Evolutionary conservation across 164 flowering plant genomes (phyloP).

Genomic region (Chloranthus sessilifolius): DNA sequence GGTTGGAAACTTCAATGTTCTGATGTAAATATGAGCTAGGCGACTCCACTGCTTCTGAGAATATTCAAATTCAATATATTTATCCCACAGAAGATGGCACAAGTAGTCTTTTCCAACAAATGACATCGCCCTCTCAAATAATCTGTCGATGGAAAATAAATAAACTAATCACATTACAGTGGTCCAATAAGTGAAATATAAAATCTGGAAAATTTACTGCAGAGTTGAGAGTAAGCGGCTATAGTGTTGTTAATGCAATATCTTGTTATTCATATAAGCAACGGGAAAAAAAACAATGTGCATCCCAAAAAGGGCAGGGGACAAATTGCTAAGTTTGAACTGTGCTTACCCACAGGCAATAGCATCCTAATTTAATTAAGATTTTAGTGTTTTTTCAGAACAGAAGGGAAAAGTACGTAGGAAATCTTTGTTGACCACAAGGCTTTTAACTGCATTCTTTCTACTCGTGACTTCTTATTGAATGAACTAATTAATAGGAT

Average conservation of each 20-base stretch:
- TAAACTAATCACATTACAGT: neutral
- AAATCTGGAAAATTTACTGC: neutral
- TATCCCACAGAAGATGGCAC: conserved; percentile 81
- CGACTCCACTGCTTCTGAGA: conserved; percentile 74
- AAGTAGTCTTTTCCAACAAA: conserved; percentile 80
- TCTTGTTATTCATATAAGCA: too few species aligned
- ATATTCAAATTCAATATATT: conserved; percentile 70
- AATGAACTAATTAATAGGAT: neutral
- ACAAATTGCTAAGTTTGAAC: too few species aligned
- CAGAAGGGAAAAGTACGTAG: neutral
- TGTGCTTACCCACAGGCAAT: too few species aligned
- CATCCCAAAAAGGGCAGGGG: too few species aligned
- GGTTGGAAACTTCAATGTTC: conserved; percentile 63
- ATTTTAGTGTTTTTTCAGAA: neutral
- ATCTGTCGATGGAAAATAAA: conserved; percentile 39
- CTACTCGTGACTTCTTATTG: neutral
- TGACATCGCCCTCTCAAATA: conserved; percentile 68
- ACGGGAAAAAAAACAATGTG: too few species aligned
- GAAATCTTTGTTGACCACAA: neutral
- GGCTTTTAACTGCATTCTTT: too few species aligned
- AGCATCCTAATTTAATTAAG: neutral
- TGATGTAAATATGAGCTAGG: conserved; percentile 57
- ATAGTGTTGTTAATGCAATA: too few species aligned
- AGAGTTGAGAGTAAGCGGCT: neutral
- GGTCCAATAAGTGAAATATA: neutral